Conservation (phyloP, 257 asterid species). For the Solanum appendiculatum region DNA sequence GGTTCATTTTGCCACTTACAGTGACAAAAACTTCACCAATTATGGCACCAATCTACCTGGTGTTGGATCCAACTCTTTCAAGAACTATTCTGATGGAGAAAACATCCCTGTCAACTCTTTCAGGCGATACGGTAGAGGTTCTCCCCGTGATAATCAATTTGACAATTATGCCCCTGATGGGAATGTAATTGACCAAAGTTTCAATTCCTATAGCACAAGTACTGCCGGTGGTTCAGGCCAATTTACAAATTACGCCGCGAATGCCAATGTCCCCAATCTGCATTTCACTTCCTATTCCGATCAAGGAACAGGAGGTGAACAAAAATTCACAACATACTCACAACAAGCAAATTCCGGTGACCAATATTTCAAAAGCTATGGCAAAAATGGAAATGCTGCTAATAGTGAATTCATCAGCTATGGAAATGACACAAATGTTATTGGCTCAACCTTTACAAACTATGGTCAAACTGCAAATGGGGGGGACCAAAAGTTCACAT, state of each 20-base stretch:
- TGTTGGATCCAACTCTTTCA: conserved; percentile 36
- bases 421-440: conserved; percentile 48
- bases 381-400: conserved; percentile 63
- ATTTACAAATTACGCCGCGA: conserved; percentile 31
- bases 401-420: conserved; percentile 44
- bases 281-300: conserved; percentile 65
- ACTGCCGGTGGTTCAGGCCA: conserved; percentile 56
- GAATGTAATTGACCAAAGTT: conserved; percentile 52
- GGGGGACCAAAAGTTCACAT: conserved; percentile 44
- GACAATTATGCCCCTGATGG: conserved; percentile 33
- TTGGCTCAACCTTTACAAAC: conserved; percentile 53
- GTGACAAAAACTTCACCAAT: conserved; percentile 49
- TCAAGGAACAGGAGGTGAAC: conserved; percentile 38
- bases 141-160: conserved; percentile 50
- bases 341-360: conserved; percentile 49
- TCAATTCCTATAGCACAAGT: conserved; percentile 54
- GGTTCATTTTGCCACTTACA: background rate
- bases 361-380: conserved; percentile 52
- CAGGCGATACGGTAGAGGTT: conserved; percentile 74
- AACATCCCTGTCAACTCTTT: conserved; percentile 34
- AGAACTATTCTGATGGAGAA: conserved; percentile 35
- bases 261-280: conserved; percentile 39
- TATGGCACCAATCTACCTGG: conserved; percentile 50
- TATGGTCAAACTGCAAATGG: conserved; percentile 56
- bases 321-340: conserved; percentile 34